Conservation (phyloP, 1,284 basidiomycete genomes). For the Fistulina hepatica region DNA sequence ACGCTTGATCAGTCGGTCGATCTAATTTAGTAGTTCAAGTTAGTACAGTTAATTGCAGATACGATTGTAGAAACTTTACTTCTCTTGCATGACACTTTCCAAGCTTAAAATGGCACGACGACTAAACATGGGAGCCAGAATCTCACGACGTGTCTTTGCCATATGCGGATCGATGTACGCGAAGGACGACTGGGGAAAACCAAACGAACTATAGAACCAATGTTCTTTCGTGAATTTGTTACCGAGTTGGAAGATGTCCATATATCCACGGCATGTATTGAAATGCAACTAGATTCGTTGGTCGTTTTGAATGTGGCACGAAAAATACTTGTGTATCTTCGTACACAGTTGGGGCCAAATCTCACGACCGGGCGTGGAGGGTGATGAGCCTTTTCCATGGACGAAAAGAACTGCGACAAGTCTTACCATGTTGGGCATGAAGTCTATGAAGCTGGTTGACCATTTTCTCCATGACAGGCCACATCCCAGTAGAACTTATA, state of each 20-base stretch:
- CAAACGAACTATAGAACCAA: slow-evolving; percentile 25
- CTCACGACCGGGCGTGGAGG: slow-evolving; percentile 23
- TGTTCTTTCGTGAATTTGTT: slow-evolving; percentile 25
- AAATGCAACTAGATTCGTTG: slow-evolving; percentile 25
- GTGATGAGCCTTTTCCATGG: no score
- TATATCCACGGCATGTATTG: slow-evolving; percentile 22
- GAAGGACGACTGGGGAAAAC: slow-evolving; percentile 23
- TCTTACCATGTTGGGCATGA: background rate
- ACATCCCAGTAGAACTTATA: background rate
- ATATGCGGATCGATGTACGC: slow-evolving; percentile 23
- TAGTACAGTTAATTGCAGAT: slow-evolving; percentile 1
- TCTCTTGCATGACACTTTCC: slow-evolving; percentile 24
- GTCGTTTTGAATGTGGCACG: background rate
- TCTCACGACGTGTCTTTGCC: slow-evolving; percentile 20
- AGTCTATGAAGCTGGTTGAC: background rate
- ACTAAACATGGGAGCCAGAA: slow-evolving; percentile 26
- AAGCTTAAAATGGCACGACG: slow-evolving; percentile 25
- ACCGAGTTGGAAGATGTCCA: slow-evolving; percentile 23
- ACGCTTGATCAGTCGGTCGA: no score
- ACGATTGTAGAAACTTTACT: slow-evolving; percentile 15
- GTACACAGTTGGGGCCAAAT: slow-evolving; percentile 20
- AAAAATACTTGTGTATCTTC: slow-evolving; percentile 2
- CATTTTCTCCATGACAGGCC: background rate
- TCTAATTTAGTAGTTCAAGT: no score
- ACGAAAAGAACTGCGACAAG: no score